phyloP scores from a whole-genome alignment of 176 grass and related monocot genomes.

The Triticum monococcum region DNA sequence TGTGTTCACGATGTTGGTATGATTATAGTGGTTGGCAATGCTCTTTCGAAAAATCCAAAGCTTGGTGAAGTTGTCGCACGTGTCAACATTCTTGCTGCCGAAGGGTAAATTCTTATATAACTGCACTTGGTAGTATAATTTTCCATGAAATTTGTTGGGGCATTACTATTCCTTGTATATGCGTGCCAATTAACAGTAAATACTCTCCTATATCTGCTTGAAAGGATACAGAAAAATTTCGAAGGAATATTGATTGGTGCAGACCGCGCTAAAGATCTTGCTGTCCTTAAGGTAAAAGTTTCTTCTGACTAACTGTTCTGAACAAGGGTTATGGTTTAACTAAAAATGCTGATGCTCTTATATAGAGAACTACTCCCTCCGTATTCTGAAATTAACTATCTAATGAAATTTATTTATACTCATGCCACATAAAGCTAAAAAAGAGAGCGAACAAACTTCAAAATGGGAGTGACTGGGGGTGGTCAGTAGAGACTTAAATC shows the following conservation, averaged over 20 bases:
- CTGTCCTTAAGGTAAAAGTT: constrained; percentile 73
- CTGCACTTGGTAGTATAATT: constrained; percentile 6
- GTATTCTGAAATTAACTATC: background rate
- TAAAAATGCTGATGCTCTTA: background rate
- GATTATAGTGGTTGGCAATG: constrained; percentile 82
- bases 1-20: constrained; percentile 6
- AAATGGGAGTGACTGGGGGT: background rate
- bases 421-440: background rate
- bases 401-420: background rate
- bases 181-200: constrained; percentile 15
- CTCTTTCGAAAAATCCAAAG: constrained; percentile 81
- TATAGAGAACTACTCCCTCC: background rate
- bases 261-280: constrained; percentile 87
- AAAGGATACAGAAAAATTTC: constrained; percentile 95
- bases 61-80: constrained; percentile 86
- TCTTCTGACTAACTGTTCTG: constrained; percentile 21
- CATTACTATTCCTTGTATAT: constrained; percentile 19
- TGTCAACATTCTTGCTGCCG: constrained; percentile 86
- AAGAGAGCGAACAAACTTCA: background rate
- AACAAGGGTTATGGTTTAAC: background rate
- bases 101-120: constrained; percentile 62
- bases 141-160: background rate
- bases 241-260: constrained; percentile 94
- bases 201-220: constrained; percentile 4
- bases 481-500: background rate